Percentiles rank a stretch among this genome's conserved stretches.
These are phyloP conservation scores for Naganishia albida DNA, from an alignment of 1,284 basidiomycete genomes.

Conservation along the genomic window DNA sequence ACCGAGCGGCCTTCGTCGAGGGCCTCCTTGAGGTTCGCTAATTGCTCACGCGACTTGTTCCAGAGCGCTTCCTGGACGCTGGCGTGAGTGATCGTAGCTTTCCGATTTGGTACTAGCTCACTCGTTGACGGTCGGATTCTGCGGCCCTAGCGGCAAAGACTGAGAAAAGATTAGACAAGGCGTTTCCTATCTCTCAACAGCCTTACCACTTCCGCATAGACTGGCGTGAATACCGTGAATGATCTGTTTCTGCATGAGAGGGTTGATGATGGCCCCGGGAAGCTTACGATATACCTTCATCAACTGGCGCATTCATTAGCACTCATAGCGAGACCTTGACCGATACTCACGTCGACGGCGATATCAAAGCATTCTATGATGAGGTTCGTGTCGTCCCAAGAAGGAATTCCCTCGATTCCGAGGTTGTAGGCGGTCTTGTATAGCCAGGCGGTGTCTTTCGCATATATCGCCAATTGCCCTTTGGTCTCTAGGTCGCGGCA, in stretches of 20 bases:
- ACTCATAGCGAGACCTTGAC: background rate
- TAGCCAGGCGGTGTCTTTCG: constrained; percentile 28
- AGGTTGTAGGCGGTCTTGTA: constrained; percentile 31
- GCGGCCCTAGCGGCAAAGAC: constrained; percentile 10
- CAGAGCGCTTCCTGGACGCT: background rate
- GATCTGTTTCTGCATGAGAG: constrained; percentile 5
- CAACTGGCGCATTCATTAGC: background rate
- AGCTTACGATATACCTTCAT: constrained; percentile 9
- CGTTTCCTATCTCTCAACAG: background rate
- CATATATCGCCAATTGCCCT: constrained; percentile 3
- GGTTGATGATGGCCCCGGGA: constrained; percentile 1
- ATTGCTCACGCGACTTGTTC: background rate
- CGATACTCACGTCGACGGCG: constrained; percentile 9
- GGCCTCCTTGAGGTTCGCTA: background rate
- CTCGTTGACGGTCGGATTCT: background rate
- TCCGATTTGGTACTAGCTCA: background rate
- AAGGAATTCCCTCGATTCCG: constrained; percentile 5
- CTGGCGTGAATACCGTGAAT: constrained; percentile 8
- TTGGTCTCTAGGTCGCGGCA: constrained; percentile 8
- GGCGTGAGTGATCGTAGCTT: background rate
- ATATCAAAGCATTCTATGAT: constrained; percentile 14
- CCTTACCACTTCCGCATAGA: constrained; percentile 11
- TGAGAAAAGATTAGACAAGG: background rate
- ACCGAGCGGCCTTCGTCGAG: background rate
- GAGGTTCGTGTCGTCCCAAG: constrained; percentile 10